Evolutionary conservation across 768 basidiomycete species (phyloP), one percentile per base, ranked within the genome.

Genomic region (Tephrocybe sp.): DNA sequence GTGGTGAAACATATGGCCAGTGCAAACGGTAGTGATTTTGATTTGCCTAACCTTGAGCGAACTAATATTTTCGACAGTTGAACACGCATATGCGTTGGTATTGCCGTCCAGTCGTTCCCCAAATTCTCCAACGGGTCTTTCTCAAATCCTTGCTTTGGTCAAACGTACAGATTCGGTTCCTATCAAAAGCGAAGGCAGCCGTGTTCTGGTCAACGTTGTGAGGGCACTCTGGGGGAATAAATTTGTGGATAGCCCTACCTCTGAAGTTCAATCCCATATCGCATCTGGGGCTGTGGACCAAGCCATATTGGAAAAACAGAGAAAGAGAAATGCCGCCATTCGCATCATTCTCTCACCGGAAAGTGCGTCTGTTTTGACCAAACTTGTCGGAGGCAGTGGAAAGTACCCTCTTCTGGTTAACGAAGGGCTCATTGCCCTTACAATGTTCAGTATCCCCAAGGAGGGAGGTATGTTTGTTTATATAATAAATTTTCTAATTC

Each of bases 1-100:
- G 78, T 92, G 7, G 80, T 87, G 15, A 99, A 98, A 66, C 91
- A 96, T 63, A 75, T 98, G 47, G 93, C 89, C 62, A 84, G 79
- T 55, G 79, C 79, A 30, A 86, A 81, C 61, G 73, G 92, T 95
- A 63, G 59, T 83, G 59, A 46, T 21, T 35, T 36, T 24, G 26
- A 40, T 36, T 36, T 12, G 2, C 38, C 12, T 35, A 26, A 9
- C 19, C 27, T 46, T 27, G 19, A n/a, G n/a, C n/a, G n/a, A n/a
- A n/a, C 39, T 49, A n/a, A 50, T 37, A 26, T 21, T 51, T 25
- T 44, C 13, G 22, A 28, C 52, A 75, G 72, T 77, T 28, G 70
- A 75, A 47, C 74, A 77, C 57, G 73, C 74, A 4, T 71, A 76
- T 51, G 69, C 69, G 8, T 66, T 95, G 31, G 73, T 85, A 24